Base-by-base conservation (phyloP, 768 basidiomycete species). In the Amanita exitialis region DNA sequence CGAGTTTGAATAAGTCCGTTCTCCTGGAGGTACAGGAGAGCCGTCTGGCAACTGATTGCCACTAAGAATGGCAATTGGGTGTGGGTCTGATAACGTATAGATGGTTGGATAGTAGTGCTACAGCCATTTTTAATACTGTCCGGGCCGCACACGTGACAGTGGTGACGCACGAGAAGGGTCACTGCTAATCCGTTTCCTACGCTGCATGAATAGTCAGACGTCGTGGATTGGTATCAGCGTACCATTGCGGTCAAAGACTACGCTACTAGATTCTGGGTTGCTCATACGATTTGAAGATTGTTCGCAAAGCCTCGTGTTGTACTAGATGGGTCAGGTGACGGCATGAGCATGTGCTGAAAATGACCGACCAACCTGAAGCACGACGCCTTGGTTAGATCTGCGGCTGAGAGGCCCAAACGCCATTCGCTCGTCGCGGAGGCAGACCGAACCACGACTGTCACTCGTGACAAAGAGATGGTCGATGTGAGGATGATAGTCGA, bases 91-190 rank as follows among this genome's bases (percentile, higher is more conserved):
- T 25, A 88, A 50, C 3, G 75, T 59, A 56, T 89, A 90, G 12
- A 90, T 77, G 1, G 85, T 84, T 0, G 88, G 87, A 41, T 73
- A 67, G 63, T 78, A 82, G 53, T 84, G 73, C 87, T 89, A 54
- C 20, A 27, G 18, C 49, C 27, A 18, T 34, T 51, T 30, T 45
- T 47, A 47, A 28, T 21, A 38, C 58, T 72, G 44, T 54, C 21
- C 13, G 35, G 15, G 34, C 21, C 36, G 3, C 28, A 38, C 0
- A 9, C n/a, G 25, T 32, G 6, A 37, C 7, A 47, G 25, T 13
- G 32, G 13, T 13, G n/a, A 46, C 52, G 18, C 45, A 88, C 87
- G 16, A 83, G 72, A 64, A 86, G 78, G 3, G 82, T 80, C 10
- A 85, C 78, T 4, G 78, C 81, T 3, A 90, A 62, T 61, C 70